Evolutionary conservation across 2,329 filamentous ascomycete genomes (phyloP).

Genomic region (Pseudofabraea citricarpa): DNA sequence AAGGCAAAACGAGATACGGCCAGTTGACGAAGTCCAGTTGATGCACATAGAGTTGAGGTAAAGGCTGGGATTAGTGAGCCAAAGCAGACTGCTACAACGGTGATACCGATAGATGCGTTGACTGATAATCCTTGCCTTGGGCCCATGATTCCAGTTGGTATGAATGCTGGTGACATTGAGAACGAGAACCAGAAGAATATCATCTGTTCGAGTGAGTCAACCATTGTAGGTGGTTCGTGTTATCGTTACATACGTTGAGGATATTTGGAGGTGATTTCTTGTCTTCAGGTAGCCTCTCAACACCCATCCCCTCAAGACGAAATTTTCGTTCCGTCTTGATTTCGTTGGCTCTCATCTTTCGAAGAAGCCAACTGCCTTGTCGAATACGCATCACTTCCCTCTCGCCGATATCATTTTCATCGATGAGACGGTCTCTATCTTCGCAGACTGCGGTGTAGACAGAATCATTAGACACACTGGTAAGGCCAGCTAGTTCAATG

Average conservation of each 20-base stretch:
- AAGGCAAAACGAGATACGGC: constrained; percentile 23
- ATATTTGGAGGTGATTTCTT: neutral
- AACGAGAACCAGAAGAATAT: constrained; percentile 4
- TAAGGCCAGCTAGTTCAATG: too few relatives aligned
- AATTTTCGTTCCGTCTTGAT: neutral
- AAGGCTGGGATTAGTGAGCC: constrained; percentile 16
- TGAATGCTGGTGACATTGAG: constrained; percentile 11
- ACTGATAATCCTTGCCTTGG: constrained; percentile 23
- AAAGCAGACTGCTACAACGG: constrained; percentile 19
- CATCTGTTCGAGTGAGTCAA: too few relatives aligned
- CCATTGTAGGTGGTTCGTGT: too few relatives aligned
- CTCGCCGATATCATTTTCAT: neutral
- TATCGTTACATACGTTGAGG: neutral
- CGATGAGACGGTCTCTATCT: neutral
- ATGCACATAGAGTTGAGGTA: constrained; percentile 13
- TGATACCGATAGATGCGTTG: constrained; percentile 18
- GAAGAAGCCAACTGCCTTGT: neutral
- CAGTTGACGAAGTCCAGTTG: constrained; percentile 23
- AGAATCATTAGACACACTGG: too few relatives aligned
- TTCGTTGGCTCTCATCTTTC: constrained; percentile 1
- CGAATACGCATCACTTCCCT: neutral
- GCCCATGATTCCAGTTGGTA: constrained; percentile 21
- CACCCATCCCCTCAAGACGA: neutral
- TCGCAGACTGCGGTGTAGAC: too few relatives aligned
- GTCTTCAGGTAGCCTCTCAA: neutral